Evolutionary conservation across 768 basidiomycete species (phyloP).

Genomic region (Rhizopogon vesiculosus): DNA sequence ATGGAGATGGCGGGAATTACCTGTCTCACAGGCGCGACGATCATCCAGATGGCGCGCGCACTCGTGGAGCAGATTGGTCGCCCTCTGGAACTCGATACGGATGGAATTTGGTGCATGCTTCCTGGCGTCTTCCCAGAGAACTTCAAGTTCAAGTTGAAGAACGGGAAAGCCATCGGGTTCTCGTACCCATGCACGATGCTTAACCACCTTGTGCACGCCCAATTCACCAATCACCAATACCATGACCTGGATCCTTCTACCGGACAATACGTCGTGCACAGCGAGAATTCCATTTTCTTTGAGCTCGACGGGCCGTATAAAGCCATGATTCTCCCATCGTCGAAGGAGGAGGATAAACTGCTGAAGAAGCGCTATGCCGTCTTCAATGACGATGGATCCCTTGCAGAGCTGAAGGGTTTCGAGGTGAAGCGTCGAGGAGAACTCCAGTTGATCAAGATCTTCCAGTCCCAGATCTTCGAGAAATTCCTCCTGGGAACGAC

Average conservation of each 20-base stretch:
- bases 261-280: slow-evolving; percentile 81
- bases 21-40: slow-evolving; percentile 93
- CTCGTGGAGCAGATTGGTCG: slow-evolving; percentile 97
- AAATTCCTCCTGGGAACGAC: slow-evolving; percentile 93
- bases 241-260: slow-evolving; percentile 85
- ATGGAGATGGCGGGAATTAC: slow-evolving; percentile 99
- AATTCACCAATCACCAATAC: slow-evolving; percentile 98
- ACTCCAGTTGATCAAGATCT: slow-evolving; percentile 97
- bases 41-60: slow-evolving; percentile 98
- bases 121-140: slow-evolving; percentile 97
- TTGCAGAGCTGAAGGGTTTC: slow-evolving; percentile 99
- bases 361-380: slow-evolving; percentile 99
- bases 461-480: slow-evolving; percentile 98
- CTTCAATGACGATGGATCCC: slow-evolving; percentile 93
- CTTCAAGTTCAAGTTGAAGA: slow-evolving; percentile 88
- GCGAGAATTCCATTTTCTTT: slow-evolving; percentile 99
- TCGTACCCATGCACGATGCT: slow-evolving; percentile 99
- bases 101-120: slow-evolving; percentile 99
- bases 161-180: slow-evolving; percentile 82
- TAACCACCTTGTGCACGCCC: slow-evolving; percentile 92
- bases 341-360: slow-evolving; percentile 98
- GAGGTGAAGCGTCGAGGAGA: slow-evolving; percentile 98
- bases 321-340: slow-evolving; percentile 98
- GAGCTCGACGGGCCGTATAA: slow-evolving; percentile 98
- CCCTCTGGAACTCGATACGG: slow-evolving; percentile 95